Evolutionary conservation across 2,329 filamentous ascomycete genomes (phyloP).

Genomic region (Penicillium sp.): DNA sequence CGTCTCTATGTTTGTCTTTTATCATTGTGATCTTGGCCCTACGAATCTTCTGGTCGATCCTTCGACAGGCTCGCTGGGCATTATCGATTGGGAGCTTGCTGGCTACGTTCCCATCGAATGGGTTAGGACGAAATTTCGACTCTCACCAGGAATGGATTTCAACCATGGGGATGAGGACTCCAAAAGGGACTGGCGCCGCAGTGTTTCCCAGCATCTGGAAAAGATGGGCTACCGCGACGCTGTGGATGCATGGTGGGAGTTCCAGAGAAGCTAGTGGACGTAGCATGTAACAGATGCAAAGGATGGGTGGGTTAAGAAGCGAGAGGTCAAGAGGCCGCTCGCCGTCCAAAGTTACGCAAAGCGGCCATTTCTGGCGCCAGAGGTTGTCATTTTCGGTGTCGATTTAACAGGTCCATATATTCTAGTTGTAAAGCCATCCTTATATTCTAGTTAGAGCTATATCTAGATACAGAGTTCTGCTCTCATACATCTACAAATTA

Average conservation of each 20-base stretch:
- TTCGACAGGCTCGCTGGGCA: slow-evolving; percentile 18
- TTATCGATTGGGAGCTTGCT: slow-evolving; percentile 32
- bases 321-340: no score
- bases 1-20: slow-evolving; percentile 11
- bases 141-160: slow-evolving; percentile 28
- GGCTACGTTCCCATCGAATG: slow-evolving; percentile 30
- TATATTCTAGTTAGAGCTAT: neutral
- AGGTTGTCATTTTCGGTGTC: no score
- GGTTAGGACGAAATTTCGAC: slow-evolving; percentile 32
- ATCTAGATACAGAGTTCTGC: neutral
- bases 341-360: no score
- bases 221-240: slow-evolving; percentile 5
- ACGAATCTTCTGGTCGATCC: slow-evolving; percentile 29
- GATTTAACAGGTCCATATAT: no score
- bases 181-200: slow-evolving; percentile 5
- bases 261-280: neutral
- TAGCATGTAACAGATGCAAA: no score
- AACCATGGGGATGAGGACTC: slow-evolving; percentile 3
- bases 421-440: no score
- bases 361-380: no score
- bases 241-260: slow-evolving; percentile 6
- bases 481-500: neutral
- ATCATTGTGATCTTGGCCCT: slow-evolving; percentile 31
- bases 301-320: no score
- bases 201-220: slow-evolving; percentile 1